Evolutionary conservation across 768 basidiomycete genomes (phyloP), one percentile per base, ranked within the genome.

Genomic region (Sporobolomyces phaffii): DNA sequence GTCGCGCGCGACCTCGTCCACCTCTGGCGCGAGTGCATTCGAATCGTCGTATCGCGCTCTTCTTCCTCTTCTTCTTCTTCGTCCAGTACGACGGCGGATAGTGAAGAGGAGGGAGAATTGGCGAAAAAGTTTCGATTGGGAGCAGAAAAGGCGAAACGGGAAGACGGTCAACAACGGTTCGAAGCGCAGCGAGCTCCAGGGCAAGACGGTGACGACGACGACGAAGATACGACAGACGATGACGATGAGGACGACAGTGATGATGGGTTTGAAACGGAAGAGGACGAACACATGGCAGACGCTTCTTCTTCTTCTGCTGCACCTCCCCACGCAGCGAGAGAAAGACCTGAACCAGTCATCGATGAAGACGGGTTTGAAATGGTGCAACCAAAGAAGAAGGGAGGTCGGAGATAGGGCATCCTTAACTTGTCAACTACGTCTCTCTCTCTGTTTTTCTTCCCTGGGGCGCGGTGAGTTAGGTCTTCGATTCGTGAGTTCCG

Each of bases 301-400:
- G 48, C 18, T 82, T 66, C 63, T 11, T 56, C 73, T 34, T 40
- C 18, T 82, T 66, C 63, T 11, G 58, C 73, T 34, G 20, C 48
- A 10, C 28, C 60, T 24, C 56, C 34, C 10, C 48, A 9, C 17
- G 10, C 38, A 9, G 38, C 49, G 45, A 70, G 76, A 64, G 78
- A 73, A n/a, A 80, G 78, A 57, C 78, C 81, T 15, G 86, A 87
- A 73, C 87, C 88, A 0, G 83, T 89, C 56, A 81, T 93, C 0
- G 93, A 97, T 73, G 89, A 92, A 67, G 92, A 98, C 65, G 93
- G 93, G 1, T 98, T 98, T 76, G 90, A 87, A 5, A 75, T 87
- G 56, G 90, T 98, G 3, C 77, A 79, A 70, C 33, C 66, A 2
- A 68, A 68, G 61, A 74, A 76, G 54, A 80, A 79, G 73, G 77